phyloP scores from a whole-genome alignment of 2,329 filamentous ascomycete species.

The Sporothrix euskadiensis region DNA sequence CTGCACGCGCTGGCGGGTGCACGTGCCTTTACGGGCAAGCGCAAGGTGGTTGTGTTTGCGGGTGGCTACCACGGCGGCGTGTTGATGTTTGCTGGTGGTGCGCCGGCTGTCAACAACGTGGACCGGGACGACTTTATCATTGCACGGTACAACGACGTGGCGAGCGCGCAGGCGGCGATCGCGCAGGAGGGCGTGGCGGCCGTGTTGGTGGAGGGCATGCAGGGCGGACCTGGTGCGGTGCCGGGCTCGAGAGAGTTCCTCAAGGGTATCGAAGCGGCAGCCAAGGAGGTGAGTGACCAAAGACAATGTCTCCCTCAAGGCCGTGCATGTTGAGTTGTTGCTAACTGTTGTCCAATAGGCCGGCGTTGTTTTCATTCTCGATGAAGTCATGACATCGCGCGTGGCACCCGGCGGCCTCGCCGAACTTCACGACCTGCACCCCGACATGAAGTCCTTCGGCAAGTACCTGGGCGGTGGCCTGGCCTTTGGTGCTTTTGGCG shows the following conservation, averaged over 20 bases:
- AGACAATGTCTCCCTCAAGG: too few relatives aligned
- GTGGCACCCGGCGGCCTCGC: slow-evolving; percentile 55
- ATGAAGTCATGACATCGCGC: slow-evolving; percentile 70
- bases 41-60: slow-evolving; percentile 50
- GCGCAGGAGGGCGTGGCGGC: slow-evolving; percentile 52
- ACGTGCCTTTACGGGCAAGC: slow-evolving; percentile 46
- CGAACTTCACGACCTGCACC: slow-evolving; percentile 58
- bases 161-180: slow-evolving; percentile 48
- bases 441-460: slow-evolving; percentile 56
- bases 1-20: slow-evolving; percentile 57
- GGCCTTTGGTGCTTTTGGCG: slow-evolving; percentile 61
- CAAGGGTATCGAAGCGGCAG: slow-evolving; percentile 49
- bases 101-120: slow-evolving; percentile 45
- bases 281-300: slow-evolving; percentile 48
- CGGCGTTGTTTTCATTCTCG: slow-evolving; percentile 63
- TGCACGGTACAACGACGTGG: slow-evolving; percentile 61
- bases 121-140: slow-evolving; percentile 58
- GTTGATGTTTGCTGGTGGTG: slow-evolving; percentile 40
- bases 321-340: background rate
- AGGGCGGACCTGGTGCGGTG: slow-evolving; percentile 61
- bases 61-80: slow-evolving; percentile 54
- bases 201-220: slow-evolving; percentile 66
- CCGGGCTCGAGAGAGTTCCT: slow-evolving; percentile 55
- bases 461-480: slow-evolving; percentile 62
- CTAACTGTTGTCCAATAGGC: background rate